These are phyloP conservation scores for Clonostachys rhizophaga DNA, from an alignment of 2,329 filamentous ascomycete genomes.

Conservation along the genomic window DNA sequence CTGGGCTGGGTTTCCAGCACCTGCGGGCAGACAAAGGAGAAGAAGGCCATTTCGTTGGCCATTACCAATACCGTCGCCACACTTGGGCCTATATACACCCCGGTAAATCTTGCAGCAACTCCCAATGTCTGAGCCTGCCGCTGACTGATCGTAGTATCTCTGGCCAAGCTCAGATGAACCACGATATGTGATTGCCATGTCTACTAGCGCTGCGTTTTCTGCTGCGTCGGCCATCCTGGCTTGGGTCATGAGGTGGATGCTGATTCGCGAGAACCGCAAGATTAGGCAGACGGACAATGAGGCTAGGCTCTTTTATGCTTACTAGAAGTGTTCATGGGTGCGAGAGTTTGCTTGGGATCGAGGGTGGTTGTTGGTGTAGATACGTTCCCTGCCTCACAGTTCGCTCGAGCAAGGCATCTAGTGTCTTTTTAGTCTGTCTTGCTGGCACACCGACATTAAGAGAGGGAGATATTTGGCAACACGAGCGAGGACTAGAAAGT, in stretches of 20 bases:
- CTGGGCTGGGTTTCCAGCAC: slow-evolving; percentile 28
- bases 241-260: slow-evolving; percentile 14
- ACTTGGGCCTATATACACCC: slow-evolving; percentile 30
- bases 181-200: slow-evolving; percentile 13
- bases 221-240: slow-evolving; percentile 12
- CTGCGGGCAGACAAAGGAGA: slow-evolving; percentile 31
- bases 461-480: too few relatives aligned
- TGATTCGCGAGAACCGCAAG: slow-evolving; percentile 11
- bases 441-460: too few relatives aligned
- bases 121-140: too few relatives aligned
- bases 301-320: neutral
- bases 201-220: slow-evolving; percentile 10
- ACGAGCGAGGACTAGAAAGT: too few relatives aligned
- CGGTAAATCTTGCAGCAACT: slow-evolving; percentile 4
- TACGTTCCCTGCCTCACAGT: too few relatives aligned
- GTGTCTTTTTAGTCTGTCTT: too few relatives aligned
- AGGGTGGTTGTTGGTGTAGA: too few relatives aligned
- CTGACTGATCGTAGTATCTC: slow-evolving; percentile 16
- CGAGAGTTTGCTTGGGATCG: too few relatives aligned
- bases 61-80: slow-evolving; percentile 32
- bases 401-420: too few relatives aligned
- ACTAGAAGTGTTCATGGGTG: neutral
- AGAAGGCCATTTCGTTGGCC: slow-evolving; percentile 27
- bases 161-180: slow-evolving; percentile 23
- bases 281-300: slow-evolving; percentile 5